These are phyloP conservation scores for Fonsecaea nubica DNA, from an alignment of 2,329 filamentous ascomycete species.

Conservation along the genomic window DNA sequence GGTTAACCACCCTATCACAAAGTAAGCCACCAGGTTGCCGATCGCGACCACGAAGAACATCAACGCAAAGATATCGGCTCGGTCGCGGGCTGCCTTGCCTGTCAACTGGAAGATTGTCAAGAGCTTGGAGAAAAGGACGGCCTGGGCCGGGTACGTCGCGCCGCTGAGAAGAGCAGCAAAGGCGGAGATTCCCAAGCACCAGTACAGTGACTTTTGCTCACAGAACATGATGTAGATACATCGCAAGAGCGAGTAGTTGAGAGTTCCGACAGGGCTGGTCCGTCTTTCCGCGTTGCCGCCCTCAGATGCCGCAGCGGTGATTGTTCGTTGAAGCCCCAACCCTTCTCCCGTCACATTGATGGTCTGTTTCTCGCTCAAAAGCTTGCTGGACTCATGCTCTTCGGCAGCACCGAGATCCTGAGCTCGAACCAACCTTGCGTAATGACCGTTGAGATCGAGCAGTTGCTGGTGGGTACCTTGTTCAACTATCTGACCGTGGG, in stretches of 20 bases:
- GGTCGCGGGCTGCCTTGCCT: constrained; percentile 32
- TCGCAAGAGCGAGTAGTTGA: constrained; percentile 43
- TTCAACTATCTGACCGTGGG: constrained; percentile 73
- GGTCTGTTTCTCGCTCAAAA: constrained; percentile 23
- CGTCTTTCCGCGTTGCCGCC: constrained; percentile 32
- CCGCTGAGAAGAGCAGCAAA: constrained; percentile 48
- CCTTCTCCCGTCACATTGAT: constrained; percentile 17
- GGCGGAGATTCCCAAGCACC: constrained; percentile 45
- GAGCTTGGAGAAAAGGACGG: constrained; percentile 47
- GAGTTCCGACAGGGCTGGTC: constrained; percentile 28
- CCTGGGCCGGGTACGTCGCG: constrained; percentile 56
- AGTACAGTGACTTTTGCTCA: constrained; percentile 43
- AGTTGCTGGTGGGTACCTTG: constrained; percentile 77
- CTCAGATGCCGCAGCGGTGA: constrained; percentile 28
- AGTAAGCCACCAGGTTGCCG: constrained; percentile 49
- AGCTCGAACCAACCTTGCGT: constrained; percentile 58
- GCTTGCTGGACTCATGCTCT: constrained; percentile 21
- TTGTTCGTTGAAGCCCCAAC: constrained; percentile 24
- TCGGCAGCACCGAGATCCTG: constrained; percentile 52
- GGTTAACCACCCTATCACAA: constrained; percentile 46
- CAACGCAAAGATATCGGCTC: constrained; percentile 54
- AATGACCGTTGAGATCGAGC: constrained; percentile 66
- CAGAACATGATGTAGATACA: constrained; percentile 48
- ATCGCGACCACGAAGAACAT: constrained; percentile 57
- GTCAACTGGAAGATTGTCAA: constrained; percentile 41